Evolutionary conservation across 352 stramenopile species (phyloP).

Genomic region (Phytophthora sp.): DNA sequence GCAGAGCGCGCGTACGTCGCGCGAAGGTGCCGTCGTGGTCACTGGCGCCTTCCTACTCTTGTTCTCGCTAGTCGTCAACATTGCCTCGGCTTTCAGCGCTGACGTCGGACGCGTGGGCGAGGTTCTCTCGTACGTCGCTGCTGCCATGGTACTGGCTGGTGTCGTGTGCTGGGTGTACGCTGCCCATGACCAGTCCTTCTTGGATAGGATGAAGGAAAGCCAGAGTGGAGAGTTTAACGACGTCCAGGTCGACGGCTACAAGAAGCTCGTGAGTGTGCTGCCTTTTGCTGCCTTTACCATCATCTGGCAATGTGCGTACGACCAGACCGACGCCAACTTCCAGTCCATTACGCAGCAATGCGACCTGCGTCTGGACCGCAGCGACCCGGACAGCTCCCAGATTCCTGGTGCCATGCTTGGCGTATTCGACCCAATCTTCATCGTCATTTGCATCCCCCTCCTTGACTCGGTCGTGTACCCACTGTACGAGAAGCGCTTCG

Average conservation of each 20-base stretch:
- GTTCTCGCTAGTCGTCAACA: conserved; percentile 53
- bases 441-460: conserved; percentile 43
- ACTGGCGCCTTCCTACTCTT: conserved; percentile 35
- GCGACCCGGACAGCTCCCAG: conserved; percentile 44
- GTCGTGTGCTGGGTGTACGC: no score
- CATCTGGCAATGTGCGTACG: conserved; percentile 65
- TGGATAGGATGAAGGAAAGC: conserved; percentile 50
- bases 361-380: conserved; percentile 51
- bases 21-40: conserved; percentile 40
- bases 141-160: conserved; percentile 43
- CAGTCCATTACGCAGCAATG: conserved; percentile 72
- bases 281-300: conserved; percentile 69
- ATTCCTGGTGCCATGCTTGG: conserved; percentile 56
- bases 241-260: no score
- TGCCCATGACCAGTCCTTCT: conserved; percentile 53
- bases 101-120: conserved; percentile 35
- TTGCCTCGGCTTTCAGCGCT: conserved; percentile 58
- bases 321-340: conserved; percentile 75
- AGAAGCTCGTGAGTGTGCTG: conserved; percentile 57
- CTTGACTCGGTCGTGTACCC: conserved; percentile 49
- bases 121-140: conserved; percentile 56
- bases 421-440: conserved; percentile 53
- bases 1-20: conserved; percentile 24
- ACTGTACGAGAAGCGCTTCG: conserved; percentile 36
- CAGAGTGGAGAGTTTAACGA: no score